phyloP scores from a whole-genome alignment of 495 filamentous ascomycete species.

The Annulohypoxylon nitens region DNA sequence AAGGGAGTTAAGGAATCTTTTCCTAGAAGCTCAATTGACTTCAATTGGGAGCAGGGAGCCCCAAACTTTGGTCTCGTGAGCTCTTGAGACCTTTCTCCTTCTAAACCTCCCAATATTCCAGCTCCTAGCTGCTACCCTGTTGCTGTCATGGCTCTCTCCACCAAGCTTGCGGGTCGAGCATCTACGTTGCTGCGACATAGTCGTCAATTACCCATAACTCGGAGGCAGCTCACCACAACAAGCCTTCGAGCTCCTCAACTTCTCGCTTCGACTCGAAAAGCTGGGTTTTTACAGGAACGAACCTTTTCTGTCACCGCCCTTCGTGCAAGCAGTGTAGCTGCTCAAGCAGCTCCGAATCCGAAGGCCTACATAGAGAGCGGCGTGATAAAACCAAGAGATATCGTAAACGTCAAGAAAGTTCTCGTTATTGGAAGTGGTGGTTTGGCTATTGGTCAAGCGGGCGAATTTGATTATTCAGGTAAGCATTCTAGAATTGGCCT shows the following conservation, averaged over 20 bases:
- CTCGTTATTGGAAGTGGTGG: conserved; percentile 95
- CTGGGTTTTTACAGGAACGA: conserved; percentile 54
- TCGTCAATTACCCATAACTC: conserved; percentile 58
- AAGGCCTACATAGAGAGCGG: conserved; percentile 91
- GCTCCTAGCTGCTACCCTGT: conserved; percentile 18
- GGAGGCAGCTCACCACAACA: conserved; percentile 55
- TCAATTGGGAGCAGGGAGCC: conserved; percentile 47
- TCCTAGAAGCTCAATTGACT: conserved; percentile 46
- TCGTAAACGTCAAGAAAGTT: conserved; percentile 98
- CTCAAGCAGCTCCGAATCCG: conserved; percentile 80
- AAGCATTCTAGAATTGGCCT: conserved; percentile 52
- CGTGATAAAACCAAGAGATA: conserved; percentile 77
- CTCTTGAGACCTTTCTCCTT: conserved; percentile 38
- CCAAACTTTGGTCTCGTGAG: conserved; percentile 42
- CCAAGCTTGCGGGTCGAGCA: conserved; percentile 62
- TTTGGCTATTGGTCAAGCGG: conserved; percentile 97
- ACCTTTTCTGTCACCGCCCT: conserved; percentile 56
- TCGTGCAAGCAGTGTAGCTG: conserved; percentile 46
- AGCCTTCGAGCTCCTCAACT: conserved; percentile 50
- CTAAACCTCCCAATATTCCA: conserved; percentile 28
- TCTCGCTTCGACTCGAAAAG: conserved; percentile 47
- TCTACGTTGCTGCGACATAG: conserved; percentile 63
- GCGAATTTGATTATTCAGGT: conserved; percentile 99
- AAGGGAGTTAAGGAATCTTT: conserved; percentile 20
- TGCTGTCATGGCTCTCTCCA: conserved; percentile 49